Conservation (phyloP, 1,139 yeast genomes). For the Arxiozyma bovina region DNA sequence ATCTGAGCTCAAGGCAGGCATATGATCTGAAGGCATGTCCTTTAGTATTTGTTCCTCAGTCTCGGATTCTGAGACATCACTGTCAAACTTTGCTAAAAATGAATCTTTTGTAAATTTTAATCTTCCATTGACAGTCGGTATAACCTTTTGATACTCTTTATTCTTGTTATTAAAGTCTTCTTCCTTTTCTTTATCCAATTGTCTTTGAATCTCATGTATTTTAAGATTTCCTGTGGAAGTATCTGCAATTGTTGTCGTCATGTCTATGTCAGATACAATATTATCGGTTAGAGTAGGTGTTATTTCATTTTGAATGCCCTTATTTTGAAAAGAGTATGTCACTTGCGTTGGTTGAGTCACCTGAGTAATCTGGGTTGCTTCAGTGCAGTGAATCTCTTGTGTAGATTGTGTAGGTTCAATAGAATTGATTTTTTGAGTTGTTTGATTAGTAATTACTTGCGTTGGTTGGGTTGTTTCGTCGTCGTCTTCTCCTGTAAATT, state of each 20-base stretch:
- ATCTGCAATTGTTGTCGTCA: conserved; percentile 1
- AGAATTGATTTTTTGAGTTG: not conserved
- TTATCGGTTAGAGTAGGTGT: not conserved
- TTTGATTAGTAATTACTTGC: not conserved
- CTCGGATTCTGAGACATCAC: conserved; percentile 5
- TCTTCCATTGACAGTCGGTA: conserved; percentile 1
- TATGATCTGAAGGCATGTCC: not conserved
- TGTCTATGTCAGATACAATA: not conserved
- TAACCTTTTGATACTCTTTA: conserved; percentile 10
- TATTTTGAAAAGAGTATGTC: not conserved
- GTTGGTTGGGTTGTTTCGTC: not conserved
- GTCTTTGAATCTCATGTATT: conserved; percentile 15
- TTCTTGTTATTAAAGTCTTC: conserved; percentile 5
- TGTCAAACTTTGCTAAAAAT: conserved; percentile 18
- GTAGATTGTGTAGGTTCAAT: conserved; percentile 1
- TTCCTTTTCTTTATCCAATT: conserved; percentile 9
- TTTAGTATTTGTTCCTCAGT: not conserved
- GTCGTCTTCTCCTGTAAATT: not conserved
- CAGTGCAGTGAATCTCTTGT: not conserved
- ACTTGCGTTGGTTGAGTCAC: not conserved
- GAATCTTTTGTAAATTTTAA: conserved; percentile 15
- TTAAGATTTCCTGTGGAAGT: conserved; percentile 6
- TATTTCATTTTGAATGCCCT: not conserved
- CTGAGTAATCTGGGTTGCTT: not conserved
- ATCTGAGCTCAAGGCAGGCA: not conserved